phyloP scores from a whole-genome alignment of 2,329 filamentous ascomycete genomes.

The Sclerotinia spermophila region DNA sequence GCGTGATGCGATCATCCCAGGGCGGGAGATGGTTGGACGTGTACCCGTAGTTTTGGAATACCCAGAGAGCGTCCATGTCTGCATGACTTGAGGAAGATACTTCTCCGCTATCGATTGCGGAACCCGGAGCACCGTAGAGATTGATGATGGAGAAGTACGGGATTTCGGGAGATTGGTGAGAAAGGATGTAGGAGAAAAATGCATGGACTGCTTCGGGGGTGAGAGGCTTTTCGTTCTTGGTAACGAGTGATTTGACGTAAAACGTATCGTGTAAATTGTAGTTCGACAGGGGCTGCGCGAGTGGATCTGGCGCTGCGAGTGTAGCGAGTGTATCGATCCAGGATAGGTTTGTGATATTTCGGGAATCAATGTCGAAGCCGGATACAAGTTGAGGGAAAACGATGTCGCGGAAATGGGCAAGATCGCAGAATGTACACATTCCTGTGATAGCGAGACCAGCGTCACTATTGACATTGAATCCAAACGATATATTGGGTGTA shows the following conservation, averaged over 20 bases:
- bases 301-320: constrained; percentile 16
- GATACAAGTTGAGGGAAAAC: constrained; percentile 41
- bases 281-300: constrained; percentile 39
- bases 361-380: constrained; percentile 34
- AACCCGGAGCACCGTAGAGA: constrained; percentile 27
- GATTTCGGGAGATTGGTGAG: constrained; percentile 18
- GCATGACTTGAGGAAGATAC: constrained; percentile 20
- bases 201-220: constrained; percentile 14
- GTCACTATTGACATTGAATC: constrained; percentile 42
- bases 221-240: constrained; percentile 19
- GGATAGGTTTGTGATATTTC: constrained; percentile 28
- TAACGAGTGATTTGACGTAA: constrained; percentile 15
- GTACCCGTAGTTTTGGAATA: constrained; percentile 28
- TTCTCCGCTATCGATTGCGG: constrained; percentile 20
- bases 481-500: constrained; percentile 42
- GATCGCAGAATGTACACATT: constrained; percentile 40
- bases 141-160: constrained; percentile 29
- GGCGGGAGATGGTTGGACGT: constrained; percentile 19
- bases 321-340: constrained; percentile 38
- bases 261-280: constrained; percentile 43
- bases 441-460: constrained; percentile 39
- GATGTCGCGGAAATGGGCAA: constrained; percentile 39
- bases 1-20: constrained; percentile 20
- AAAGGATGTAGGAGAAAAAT: constrained; percentile 21
- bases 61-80: constrained; percentile 28